Conservation (phyloP, 2,329 filamentous ascomycete genomes). For the Aureobasidium namibiae region DNA sequence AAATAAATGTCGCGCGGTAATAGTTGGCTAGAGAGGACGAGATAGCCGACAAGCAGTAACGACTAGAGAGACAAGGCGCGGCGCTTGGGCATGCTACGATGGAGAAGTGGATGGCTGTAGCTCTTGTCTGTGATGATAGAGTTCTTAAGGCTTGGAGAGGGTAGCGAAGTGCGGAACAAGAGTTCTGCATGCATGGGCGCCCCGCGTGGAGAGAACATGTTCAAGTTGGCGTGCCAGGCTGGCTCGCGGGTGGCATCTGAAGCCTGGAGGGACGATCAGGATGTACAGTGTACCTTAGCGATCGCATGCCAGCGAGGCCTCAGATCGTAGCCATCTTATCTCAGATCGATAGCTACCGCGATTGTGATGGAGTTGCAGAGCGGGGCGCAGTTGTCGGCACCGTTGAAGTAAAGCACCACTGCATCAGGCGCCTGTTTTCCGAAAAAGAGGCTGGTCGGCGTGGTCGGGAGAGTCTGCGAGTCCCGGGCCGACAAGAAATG, state of each 20-base stretch:
- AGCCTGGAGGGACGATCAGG: not conserved
- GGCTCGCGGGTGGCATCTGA: not conserved
- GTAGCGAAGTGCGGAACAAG: not conserved
- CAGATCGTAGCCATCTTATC: not conserved
- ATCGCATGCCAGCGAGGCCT: not conserved
- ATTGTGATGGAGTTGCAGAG: not conserved
- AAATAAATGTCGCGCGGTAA: constrained; percentile 4
- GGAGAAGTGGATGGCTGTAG: not conserved
- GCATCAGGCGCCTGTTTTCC: not conserved
- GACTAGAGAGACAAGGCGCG: not conserved
- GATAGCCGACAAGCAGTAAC: not conserved
- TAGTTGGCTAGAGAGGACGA: not conserved
- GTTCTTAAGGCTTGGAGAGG: not conserved
- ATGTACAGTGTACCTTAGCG: not conserved
- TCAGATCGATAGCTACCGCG: not conserved
- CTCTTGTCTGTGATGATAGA: not conserved
- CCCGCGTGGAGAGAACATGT: not conserved
- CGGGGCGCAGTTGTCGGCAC: not conserved
- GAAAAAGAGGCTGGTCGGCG: not conserved
- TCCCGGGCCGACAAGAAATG: not conserved
- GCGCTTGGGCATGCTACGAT: not conserved
- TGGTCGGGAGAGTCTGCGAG: not conserved
- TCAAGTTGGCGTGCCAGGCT: not conserved
- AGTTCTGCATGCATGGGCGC: not conserved
- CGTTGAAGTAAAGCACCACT: not conserved